Percentiles rank a stretch among this genome's conserved stretches.
Conservation (phyloP, 768 basidiomycete genomes). For the Infundibulicybe gibba region DNA sequence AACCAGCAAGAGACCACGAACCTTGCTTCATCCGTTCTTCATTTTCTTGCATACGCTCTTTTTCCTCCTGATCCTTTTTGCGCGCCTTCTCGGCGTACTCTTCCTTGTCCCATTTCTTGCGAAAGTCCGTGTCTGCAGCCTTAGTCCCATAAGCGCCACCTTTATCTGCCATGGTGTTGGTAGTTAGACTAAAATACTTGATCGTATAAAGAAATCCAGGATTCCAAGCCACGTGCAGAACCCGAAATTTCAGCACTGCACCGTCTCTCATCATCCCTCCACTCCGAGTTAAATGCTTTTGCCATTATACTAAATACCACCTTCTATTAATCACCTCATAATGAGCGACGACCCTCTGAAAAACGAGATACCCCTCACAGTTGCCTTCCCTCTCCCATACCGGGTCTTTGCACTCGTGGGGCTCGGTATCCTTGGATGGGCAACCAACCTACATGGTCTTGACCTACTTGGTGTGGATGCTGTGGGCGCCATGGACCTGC, state of each 20-base stretch:
- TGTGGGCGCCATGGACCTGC: slow-evolving; percentile 64
- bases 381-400: slow-evolving; percentile 85
- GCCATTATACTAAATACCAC: background rate
- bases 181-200: background rate
- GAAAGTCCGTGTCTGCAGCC: slow-evolving; percentile 68
- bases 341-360: slow-evolving; percentile 17
- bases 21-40: slow-evolving; percentile 85
- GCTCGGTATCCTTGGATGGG: slow-evolving; percentile 86
- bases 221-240: no score
- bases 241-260: no score
- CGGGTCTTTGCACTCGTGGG: slow-evolving; percentile 81
- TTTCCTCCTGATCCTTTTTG: slow-evolving; percentile 76
- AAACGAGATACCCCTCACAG: slow-evolving; percentile 44
- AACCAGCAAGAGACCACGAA: slow-evolving; percentile 18
- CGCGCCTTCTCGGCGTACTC: slow-evolving; percentile 83
- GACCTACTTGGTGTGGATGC: slow-evolving; percentile 72
- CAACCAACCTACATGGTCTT: slow-evolving; percentile 87
- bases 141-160: slow-evolving; percentile 37
- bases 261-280: no score
- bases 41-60: slow-evolving; percentile 81
- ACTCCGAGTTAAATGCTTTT: background rate
- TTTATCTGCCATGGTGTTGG: slow-evolving; percentile 31
- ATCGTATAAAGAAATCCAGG: no score
- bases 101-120: slow-evolving; percentile 95
- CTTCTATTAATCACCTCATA: slow-evolving; percentile 4